Base-by-base conservation (phyloP, 1,284 basidiomycete species). In the Trametes sp. region DNA sequence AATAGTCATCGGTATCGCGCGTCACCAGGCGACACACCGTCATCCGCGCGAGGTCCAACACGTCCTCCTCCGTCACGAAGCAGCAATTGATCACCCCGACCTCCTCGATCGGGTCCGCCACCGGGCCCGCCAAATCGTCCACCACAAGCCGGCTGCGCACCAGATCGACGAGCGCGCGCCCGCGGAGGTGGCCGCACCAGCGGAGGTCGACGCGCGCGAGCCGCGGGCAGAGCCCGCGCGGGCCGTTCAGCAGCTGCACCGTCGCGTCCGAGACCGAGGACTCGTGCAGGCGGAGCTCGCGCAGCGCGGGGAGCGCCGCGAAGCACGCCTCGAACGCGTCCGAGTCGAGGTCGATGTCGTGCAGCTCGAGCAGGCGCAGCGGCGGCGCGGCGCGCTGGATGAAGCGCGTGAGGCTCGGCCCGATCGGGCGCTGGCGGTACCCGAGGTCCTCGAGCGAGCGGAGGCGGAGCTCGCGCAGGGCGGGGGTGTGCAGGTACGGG, bases 41-140 rank as follows among this genome's bases (percentile, higher is more conserved):
- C 69, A 80, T 71, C 52, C 74, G 68, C 21, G 85, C 83, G 16
- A 90, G 70, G 54, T 81, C 77, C 48, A 87, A 62, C 62, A 89
- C 80, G 66, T 88, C 83, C 59, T 77, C 74, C 63, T 88, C 85
- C 65, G 80, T 77, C 29, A 88, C 85, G 61, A 83, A 81, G 19
- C 84, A 78, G 70, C 87, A 88, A 66, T 87, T 84, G 64, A 88
- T 84, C 21, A 85, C 78, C 0, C 82, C 82, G n/a, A 88, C 73
- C 69, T 82, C 80, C 52, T 70, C 68, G 60, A 87, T 78, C 29
- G 75, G 71, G 31, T 64, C 69, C 13, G 59, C 66, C 54, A 21
- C 44, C 52, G 52, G 26, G 21, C 45, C 54, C 24, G 31, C 46
- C 16, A 46, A 8, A 23, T 46, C 61, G 23, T 59, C 59, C 42